Evolutionary conservation across 495 filamentous ascomycete species (phyloP).

Genomic region (Penicillium dipodomyicola): DNA sequence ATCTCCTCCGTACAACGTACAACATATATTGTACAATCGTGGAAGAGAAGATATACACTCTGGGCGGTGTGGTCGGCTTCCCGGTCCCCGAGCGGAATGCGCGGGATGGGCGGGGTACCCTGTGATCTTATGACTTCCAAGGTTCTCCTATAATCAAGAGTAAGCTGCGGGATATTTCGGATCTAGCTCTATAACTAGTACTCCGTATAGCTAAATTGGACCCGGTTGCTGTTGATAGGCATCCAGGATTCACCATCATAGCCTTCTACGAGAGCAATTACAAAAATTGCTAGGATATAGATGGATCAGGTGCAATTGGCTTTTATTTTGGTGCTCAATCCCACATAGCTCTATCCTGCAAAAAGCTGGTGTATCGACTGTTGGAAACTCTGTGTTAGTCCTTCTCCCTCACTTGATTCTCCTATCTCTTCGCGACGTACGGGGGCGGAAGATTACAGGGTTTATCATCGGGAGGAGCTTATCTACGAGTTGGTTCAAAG

Average conservation of each 20-base stretch:
- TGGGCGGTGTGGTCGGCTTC: not conserved
- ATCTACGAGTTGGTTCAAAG: too few species aligned
- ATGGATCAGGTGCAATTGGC: not conserved
- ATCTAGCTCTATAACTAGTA: not conserved
- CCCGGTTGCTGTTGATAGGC: not conserved
- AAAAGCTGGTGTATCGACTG: not conserved
- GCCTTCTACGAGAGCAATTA: not conserved
- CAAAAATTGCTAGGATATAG: not conserved
- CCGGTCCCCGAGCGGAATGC: not conserved
- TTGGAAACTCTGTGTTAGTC: too few species aligned
- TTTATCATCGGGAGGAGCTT: too few species aligned
- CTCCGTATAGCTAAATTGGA: not conserved
- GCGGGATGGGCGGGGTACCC: not conserved
- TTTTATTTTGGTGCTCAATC: not conserved
- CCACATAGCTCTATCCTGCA: not conserved
- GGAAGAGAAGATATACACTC: not conserved
- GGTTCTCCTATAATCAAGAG: too few species aligned
- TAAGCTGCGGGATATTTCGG: too few species aligned
- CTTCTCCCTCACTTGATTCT: not conserved
- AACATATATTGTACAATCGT: too few species aligned
- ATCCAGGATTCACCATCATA: not conserved
- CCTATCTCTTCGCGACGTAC: not conserved
- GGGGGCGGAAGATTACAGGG: too few species aligned
- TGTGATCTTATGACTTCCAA: too few species aligned
- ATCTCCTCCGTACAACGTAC: not conserved